Evolutionary conservation across 2,329 filamentous ascomycete genomes (phyloP), one percentile per base, ranked within the genome.

Genomic region (Xylaria sp.): DNA sequence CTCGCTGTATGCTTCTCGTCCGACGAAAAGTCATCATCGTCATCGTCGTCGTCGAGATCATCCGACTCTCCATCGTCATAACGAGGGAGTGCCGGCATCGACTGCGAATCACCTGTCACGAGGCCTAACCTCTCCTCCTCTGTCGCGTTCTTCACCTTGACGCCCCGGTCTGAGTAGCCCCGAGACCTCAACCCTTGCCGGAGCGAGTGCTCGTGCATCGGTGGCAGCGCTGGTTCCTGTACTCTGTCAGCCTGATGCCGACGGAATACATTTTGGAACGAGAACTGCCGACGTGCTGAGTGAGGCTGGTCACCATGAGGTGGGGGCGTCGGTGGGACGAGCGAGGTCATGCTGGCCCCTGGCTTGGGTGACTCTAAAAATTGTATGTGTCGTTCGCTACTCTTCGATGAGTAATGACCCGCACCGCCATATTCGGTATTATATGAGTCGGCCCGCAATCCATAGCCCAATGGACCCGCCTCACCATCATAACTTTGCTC

Each of bases 61-160:
- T 65, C 62, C 5, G 38, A 60, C 17, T 55, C 59, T 8, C 52
- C 52, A 40, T 78, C 52, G 38, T 78, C 75, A 54, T 76, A 79
- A 11, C 71, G 73, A 7, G 74, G 77, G 28, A 78, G 67, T 14
- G 70, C 65, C 8, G 78, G 75, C 68, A 73, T 68, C 17, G 75
- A 74, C 21, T 71, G 73, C 7, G 76, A 80, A 72, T 92, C 90
- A 25, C 91, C 90, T 69, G 89, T 90, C n/a, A 96, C 92, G 4
- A 97, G 84, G 0, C 92, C 93, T 6, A 94, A 77, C 17, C 87
- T 82, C 77, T 96, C 93, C 78, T 97, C 93, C 74, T 96, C 93
- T 0, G 91, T 94, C 1, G 86, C 86, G 46, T 81, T 81, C 68
- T 84, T 85, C 51, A 55, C 62, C 49, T 59, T 66, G 46, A 76